Evolutionary conservation across 1,284 basidiomycete species (phyloP), one percentile per base, ranked within the genome.

Genomic region (Grifola frondosa): DNA sequence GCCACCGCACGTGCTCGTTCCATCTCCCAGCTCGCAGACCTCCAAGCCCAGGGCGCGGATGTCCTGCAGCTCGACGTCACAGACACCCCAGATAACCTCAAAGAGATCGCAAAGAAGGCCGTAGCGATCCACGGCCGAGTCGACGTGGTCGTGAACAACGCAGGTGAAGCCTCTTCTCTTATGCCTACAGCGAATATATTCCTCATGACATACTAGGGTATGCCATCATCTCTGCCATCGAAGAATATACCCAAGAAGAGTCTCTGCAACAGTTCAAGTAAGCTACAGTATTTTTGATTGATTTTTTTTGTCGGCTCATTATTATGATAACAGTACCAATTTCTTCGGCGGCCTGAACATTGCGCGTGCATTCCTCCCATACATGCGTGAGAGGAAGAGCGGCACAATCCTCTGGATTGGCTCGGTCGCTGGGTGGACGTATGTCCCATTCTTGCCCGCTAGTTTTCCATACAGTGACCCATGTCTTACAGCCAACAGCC

Each of bases 91-190:
- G 48, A 41, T 7, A 40, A 48, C 3, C 54, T 69, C 29, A 34
- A 53, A 28, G 40, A 39, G 11, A 52, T 49, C 1, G 56, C 62
- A 9, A 46, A 54, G 5, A 52, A 59, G 17, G 65, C 63, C 0
- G 42, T 60, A 9, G 30, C 21, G 11, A 40, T 62, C 17, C 67
- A 60, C 59, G 64, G 65, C 6, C 54, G 53, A 25, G 49, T 69
- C 19, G 66, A 69, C 47, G 60, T 68, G 2, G 41, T 69, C 4
- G 67, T 69, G 11, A 68, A 67, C 40, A 51, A 51, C 23, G 46
- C 49, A 4, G 46, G 42, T n/a, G n/a, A n/a, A n/a, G n/a, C n/a
- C n/a, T n/a, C n/a, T n/a, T n/a, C n/a, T n/a, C n/a, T n/a, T n/a
- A 40, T n/a, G n/a, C n/a, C n/a, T n/a, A n/a, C n/a, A n/a, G n/a